Evolutionary conservation across 768 basidiomycete genomes (phyloP), one percentile per base, ranked within the genome.

Genomic region (Hortiboletus campestris): DNA sequence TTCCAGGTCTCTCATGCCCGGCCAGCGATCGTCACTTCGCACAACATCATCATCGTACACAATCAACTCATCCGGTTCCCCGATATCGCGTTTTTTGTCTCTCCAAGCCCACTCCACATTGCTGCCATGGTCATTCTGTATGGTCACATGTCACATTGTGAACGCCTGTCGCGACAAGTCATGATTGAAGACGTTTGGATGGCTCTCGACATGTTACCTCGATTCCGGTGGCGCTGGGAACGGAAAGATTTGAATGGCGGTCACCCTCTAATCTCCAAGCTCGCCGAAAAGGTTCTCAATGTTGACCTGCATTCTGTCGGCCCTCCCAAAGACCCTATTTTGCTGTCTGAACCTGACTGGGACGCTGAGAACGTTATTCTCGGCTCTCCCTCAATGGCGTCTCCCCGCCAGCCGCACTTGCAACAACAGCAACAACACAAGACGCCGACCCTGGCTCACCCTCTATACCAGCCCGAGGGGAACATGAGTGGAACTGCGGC

Each of bases 141-240:
- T 66, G 91, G 91, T 1, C 88, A 88, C 64, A 91, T 91, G 81
- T 89, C 87, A 8, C 82, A 83, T 49, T 88, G 87, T 56, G 83
- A 89, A 28, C 80, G 79, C 40, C 78, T 91, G 28, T 72, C 86
- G 2, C 79, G 77, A 39, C 76, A 84, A 53, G 81, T 83, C 38
- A 89, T 87, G 38, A 75, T 89, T 29, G 88, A 92, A 71, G 91
- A 94, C 63, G 81, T 94, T 36, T 89, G 88, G 84, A 82, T 90
- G 69, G 91, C 91, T 29, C 83, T 94, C 20, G 87, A 92, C 69
- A 89, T 92, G 84, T 82, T 93, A 12, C 91, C 91, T 3, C 85
- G 86, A 32, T 89, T 93, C 81, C 85, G 91, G 48, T 94, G 91
- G 91, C 84, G 91, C 58, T 94, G 91, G 91, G 89, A 91, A 65